Evolutionary conservation across 148 eudicot species (phyloP), one percentile per base, ranked within the genome.

Genomic region (Hydrangea macrophylla): DNA sequence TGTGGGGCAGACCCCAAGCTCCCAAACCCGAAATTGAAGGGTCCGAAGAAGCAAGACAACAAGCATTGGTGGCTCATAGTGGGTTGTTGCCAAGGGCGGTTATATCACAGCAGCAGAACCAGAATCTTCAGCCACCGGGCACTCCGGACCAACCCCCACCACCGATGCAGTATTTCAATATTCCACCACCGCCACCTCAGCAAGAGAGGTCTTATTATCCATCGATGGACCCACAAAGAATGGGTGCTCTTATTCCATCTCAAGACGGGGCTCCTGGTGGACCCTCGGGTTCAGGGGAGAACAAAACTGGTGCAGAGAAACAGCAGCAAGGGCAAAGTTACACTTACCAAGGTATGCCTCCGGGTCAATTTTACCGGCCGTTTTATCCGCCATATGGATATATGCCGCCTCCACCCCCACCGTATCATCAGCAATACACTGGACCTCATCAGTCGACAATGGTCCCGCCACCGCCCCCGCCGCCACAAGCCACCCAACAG

Each of bases 191-290:
- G n/a, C n/a, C 85, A 40, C 77, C 88, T 58, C 96, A 85, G 78
- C 98, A 81, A 53, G 92, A 82, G 9, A 78, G 93, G 61, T 63
- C 90, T 2, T 79, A 54, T 56, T 94, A 94, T 77, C 99, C 99
- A 7, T 94, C 97, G 0, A 94, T 94, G 99, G 99, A 94, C 63
- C 99, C 97, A 5, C 96, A 91, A 51, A 80, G 99, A 70, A 94
- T 94, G 99, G 99, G 99, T 12, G 99, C 97, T 0, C 55, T 91
- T 17, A 60, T 89, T 53, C 75, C 78, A 15, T 74, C 89, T 3
- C 97, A 90, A 58, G 99, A 94, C 12, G 95, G 90, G 9, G 74
- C 77, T 65, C 75, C 92, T 10, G 75, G 76, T 68, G 78, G 75
- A 25, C 32, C 86, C 10, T 75, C 86, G 6, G 81, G 88, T 17